Conservation (phyloP, 805 yeast species). For the Nakazawaea holstii region DNA sequence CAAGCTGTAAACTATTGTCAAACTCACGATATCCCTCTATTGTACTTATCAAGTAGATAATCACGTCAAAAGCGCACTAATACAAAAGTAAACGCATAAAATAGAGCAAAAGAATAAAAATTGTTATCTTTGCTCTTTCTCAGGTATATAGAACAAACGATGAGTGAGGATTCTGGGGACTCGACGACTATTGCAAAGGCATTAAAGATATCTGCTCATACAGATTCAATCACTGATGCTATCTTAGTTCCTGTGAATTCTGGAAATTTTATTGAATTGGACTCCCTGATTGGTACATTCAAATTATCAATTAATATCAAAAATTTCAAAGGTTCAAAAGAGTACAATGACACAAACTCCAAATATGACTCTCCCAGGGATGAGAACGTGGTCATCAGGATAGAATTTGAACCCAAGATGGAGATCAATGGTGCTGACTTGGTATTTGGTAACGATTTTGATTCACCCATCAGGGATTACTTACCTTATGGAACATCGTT, state of each 20-base stretch:
- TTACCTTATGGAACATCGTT: slow-evolving; percentile 52
- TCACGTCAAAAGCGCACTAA: too few relatives aligned
- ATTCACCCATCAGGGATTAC: slow-evolving; percentile 48
- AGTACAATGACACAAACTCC: slow-evolving; percentile 3
- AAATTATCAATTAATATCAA: slow-evolving; percentile 1
- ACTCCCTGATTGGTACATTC: slow-evolving; percentile 5
- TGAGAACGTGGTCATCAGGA: slow-evolving; percentile 25
- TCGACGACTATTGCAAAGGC: background rate
- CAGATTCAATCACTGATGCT: background rate
- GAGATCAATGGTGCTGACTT: slow-evolving; percentile 47
- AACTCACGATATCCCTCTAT: too few relatives aligned
- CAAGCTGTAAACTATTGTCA: too few relatives aligned
- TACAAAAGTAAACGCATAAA: background rate
- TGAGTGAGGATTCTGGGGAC: background rate
- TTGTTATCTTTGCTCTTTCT: background rate
- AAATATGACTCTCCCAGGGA: background rate
- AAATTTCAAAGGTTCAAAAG: slow-evolving; percentile 8
- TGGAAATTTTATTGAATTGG: background rate
- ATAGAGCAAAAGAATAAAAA: background rate
- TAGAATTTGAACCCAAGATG: slow-evolving; percentile 34
- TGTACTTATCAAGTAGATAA: too few relatives aligned
- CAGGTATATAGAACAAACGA: background rate
- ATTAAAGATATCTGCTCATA: slow-evolving; percentile 3
- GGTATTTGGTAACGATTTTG: slow-evolving; percentile 67
- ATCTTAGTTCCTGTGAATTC: slow-evolving; percentile 9